phyloP scores from a whole-genome alignment of 1,284 basidiomycete genomes.

The Cutaneotrichosporon mucoides region DNA sequence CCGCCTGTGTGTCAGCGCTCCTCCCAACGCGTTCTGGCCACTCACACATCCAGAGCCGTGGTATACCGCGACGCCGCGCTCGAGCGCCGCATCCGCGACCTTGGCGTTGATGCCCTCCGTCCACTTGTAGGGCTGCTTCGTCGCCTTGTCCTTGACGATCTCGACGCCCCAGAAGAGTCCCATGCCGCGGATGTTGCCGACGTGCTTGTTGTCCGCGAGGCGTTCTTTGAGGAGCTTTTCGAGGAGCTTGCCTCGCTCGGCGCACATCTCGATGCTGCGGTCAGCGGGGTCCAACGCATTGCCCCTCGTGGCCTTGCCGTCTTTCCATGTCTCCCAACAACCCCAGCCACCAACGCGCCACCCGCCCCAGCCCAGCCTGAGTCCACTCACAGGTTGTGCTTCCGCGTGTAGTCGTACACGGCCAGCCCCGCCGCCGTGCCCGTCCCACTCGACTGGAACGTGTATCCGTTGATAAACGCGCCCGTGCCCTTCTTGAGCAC shows the following conservation, averaged over 20 bases:
- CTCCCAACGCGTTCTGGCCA: neutral
- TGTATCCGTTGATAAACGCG: conserved; percentile 66
- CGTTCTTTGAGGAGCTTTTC: conserved; percentile 62
- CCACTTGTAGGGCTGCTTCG: conserved; percentile 27
- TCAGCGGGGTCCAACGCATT: neutral
- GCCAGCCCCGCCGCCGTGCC: conserved; percentile 72
- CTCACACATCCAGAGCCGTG: conserved; percentile 20
- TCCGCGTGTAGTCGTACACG: conserved; percentile 49
- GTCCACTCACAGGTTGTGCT: conserved; percentile 19
- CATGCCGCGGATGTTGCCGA: conserved; percentile 51
- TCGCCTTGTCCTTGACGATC: conserved; percentile 51
- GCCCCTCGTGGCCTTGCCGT: no score
- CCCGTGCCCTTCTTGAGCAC: conserved; percentile 64
- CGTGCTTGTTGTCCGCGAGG: conserved; percentile 18
- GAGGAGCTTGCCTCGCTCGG: conserved; percentile 61
- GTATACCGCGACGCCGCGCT: conserved; percentile 30
- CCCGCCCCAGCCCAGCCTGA: neutral
- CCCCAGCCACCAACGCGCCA: no score
- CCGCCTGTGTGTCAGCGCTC: conserved; percentile 15
- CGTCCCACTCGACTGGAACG: conserved; percentile 74
- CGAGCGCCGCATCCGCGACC: conserved; percentile 26
- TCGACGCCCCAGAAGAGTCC: conserved; percentile 79
- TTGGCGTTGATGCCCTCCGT: conserved; percentile 20
- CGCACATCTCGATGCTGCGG: conserved; percentile 57
- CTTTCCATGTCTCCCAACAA: no score